Evolutionary conservation across 2,329 filamentous ascomycete genomes (phyloP).

Genomic region (Fusarium caatingaense): DNA sequence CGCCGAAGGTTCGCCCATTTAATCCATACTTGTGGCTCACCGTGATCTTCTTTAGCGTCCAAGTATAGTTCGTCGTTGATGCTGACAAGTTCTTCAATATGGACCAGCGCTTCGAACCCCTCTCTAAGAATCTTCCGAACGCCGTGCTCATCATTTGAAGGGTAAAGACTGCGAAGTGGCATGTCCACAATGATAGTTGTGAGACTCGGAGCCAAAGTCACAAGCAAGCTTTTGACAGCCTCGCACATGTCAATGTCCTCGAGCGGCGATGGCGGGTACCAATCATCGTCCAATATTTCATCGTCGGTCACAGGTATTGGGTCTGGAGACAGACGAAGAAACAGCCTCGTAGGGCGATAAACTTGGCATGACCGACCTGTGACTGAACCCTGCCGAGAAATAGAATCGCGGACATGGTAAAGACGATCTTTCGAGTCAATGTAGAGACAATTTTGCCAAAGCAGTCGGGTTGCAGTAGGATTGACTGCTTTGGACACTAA

Average conservation of each 20-base stretch:
- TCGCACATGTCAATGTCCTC: conserved; percentile 1
- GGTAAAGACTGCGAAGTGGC: conserved; percentile 25
- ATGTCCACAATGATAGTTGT: conserved; percentile 37
- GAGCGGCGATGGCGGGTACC: background rate
- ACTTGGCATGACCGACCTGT: background rate
- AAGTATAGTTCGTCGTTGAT: conserved; percentile 38
- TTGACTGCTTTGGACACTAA: background rate
- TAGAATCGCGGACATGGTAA: background rate
- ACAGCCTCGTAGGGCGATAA: background rate
- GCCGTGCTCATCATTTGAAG: background rate
- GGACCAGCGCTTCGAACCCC: conserved; percentile 32
- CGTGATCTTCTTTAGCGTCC: background rate
- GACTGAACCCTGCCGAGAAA: background rate
- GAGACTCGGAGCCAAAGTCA: conserved; percentile 23
- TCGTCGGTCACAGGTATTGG: accelerated
- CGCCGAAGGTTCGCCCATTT: conserved; percentile 40
- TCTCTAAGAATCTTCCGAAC: conserved; percentile 20
- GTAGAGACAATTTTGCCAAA: background rate
- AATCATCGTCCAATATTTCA: background rate
- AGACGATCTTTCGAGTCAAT: background rate
- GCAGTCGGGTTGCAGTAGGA: background rate
- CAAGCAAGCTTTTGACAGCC: conserved; percentile 7
- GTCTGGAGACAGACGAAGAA: background rate
- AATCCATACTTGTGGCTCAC: conserved; percentile 27
- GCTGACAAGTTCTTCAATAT: conserved; percentile 43